Base-by-base conservation (phyloP, 805 yeast species). In the Candida dajiaensis region DNA sequence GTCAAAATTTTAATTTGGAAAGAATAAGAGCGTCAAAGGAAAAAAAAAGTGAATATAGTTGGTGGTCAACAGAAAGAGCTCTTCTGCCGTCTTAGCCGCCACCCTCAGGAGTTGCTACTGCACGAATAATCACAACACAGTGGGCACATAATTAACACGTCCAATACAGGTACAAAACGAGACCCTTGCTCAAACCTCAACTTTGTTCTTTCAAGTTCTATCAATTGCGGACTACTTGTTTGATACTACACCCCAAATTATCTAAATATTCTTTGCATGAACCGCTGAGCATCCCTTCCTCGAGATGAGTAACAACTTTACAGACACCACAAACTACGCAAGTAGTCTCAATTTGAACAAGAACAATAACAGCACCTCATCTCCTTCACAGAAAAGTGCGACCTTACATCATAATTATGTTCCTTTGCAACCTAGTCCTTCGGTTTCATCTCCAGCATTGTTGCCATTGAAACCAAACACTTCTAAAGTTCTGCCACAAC, bases 301-400 rank as follows among this genome's bases (percentile, higher is more conserved):
- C n/a, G 38, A 39, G 44, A 58, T 60, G 64, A 60, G 63, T 38
- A 59, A 59, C 38, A 50, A 60, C 50, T 60, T 60, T 52, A 58
- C 64, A 8, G 64, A 60, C 38, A 60, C 64, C 4, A 58, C 49
- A 40, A 55, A 44, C 45, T 60, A 57, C 38, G 64, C 59, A 12
- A 50, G 43, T 36, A 46, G 55, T 40, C 49, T 58, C 41, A 50
- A 54, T 37, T 25, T 55, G 42, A 20, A 23, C 29, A 50, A 37
- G 26, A 23, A n/a, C 20, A 37, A 23, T 19, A 23, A 33, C 21
- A n/a, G 13, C 31, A 23, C 26, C n/a, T 20, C 36, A n/a, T 19
- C 22, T 29, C 7, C 38, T 33, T 39, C 38, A 38, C 22, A 28
- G 42, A 38, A 40, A 42, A n/a, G 19, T 29, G 40, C 26, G 11